Base-by-base conservation (phyloP, 371 early-diverging fungal genomes). In the Mortierella sp. region DNA sequence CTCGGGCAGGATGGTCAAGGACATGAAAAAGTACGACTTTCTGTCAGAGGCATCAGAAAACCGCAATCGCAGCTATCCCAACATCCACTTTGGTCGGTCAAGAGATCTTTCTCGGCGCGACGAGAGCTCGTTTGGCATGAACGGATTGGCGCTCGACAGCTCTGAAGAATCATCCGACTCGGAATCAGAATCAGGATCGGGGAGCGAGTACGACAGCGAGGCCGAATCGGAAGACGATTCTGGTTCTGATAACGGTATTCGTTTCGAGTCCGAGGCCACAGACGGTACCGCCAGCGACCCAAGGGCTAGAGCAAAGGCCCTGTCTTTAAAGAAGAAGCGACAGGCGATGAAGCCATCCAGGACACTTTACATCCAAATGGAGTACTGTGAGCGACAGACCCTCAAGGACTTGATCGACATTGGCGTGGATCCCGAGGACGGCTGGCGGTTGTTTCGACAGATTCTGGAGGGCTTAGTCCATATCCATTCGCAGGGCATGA, bases 311-410 rank as follows among this genome's bases (percentile, higher is more conserved):
- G 79, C 77, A 1, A 87, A 85, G 69, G 82, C 80, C 46, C 72
- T 24, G 2, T 40, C 48, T 78, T 75, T 50, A 61, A 85, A 70
- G 75, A 83, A 73, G 73, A 82, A 81, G 67, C 70, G 28, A 59
- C 64, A 28, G 5, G 31, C 73, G 1, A 40, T 78, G 19, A 78
- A 78, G n/a, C 87, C 89, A 4, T 90, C 92, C 13, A 88, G 92
- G 40, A 91, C 94, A 4, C 89, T 98, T 50, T 98, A 97, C 74
- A 98, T 98, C 77, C 98, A 98, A 86, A 98, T 98, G 99, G 98
- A 98, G 88, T 98, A 98, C 83, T 98, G 99, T 84, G 98, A 98
- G 82, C 94, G 97, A 71, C 96, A 96, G 78, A 98, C 99, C 0
- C 88, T 98, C 9, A 91, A 93, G 67, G 97, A 98, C 82, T 87